Base-by-base conservation (phyloP, 2,329 filamentous ascomycete species). In the Huntiella omanensis region DNA sequence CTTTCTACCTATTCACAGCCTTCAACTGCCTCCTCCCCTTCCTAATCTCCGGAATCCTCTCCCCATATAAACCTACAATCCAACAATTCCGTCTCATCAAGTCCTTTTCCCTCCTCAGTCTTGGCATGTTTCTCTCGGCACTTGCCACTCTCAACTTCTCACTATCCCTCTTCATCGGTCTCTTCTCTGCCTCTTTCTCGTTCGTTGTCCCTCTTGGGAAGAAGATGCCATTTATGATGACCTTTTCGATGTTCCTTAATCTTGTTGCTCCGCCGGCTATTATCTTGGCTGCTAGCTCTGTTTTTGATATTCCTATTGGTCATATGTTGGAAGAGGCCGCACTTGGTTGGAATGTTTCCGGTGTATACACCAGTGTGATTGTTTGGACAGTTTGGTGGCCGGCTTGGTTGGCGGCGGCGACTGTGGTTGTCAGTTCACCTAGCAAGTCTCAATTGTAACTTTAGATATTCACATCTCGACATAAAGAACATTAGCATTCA, bases 351-450 rank as follows among this genome's bases (percentile, higher is more conserved):
- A 73, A 84, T 56, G 77, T 94, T 10, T 86, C 80, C 75, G 84
- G 85, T 1, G 75, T 91, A 71, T 92, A 86, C 66, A 92, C 86
- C 1, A 80, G 83, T 50, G 76, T 94, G 13, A 75, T 92, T 8
- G 71, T 94, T n/a, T 94, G 86, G 83, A 82, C 85, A 58, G 77
- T 94, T 38, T 95, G 87, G 87, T 91, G 85, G 81, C 87, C 87
- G 1, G 85, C 84, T 5, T 95, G 87, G 87, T 60, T 91, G 34
- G 71, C 77, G 5, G 82, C 71, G 2, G 64, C 67, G 49, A 59
- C 77, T 4, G 64, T 72, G 17, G 65, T 77, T 39, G 61, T 75
- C 4, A 19, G 40, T 7, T 28, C 22, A 10, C 22, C 22, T 28
- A 46, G 32, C 46, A 19, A 48, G 32, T 36, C 35, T 28, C n/a